Evolutionary conservation across 345 rosid genomes (phyloP).

Genomic region (Acer saccharum): DNA sequence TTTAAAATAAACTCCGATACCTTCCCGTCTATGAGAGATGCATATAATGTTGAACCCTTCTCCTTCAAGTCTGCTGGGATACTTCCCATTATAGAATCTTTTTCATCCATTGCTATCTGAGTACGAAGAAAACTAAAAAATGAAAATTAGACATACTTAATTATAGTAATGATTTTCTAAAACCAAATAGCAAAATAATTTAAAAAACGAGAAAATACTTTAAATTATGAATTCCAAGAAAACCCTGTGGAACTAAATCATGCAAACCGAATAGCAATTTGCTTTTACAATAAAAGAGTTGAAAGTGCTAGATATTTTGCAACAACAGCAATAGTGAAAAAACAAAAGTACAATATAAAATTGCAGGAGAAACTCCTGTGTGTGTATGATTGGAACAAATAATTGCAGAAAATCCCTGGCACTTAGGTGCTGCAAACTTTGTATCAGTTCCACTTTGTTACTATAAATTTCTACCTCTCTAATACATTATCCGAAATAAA

Average conservation of each 20-base stretch:
- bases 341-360: neutral
- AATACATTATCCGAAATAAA: neutral
- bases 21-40: conserved; percentile 80
- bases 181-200: neutral
- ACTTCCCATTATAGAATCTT: conserved; percentile 70
- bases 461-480: neutral
- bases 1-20: conserved; percentile 35
- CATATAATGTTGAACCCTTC: conserved; percentile 59
- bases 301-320: too few species aligned
- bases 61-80: conserved; percentile 76
- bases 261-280: neutral
- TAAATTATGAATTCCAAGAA: neutral
- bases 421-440: too few species aligned
- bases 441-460: too few species aligned
- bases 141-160: neutral
- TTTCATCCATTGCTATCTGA: conserved; percentile 81
- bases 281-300: too few species aligned
- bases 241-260: neutral
- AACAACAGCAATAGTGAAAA: neutral
- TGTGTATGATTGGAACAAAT: neutral
- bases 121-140: conserved; percentile 3
- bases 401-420: neutral
- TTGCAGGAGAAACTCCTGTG: neutral
- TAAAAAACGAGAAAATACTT: too few species aligned
- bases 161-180: neutral